Percentiles rank a stretch among this genome's conserved stretches.
phyloP scores from a whole-genome alignment of 176 grass and related monocot genomes.

The Alopecurus myosuroides region DNA sequence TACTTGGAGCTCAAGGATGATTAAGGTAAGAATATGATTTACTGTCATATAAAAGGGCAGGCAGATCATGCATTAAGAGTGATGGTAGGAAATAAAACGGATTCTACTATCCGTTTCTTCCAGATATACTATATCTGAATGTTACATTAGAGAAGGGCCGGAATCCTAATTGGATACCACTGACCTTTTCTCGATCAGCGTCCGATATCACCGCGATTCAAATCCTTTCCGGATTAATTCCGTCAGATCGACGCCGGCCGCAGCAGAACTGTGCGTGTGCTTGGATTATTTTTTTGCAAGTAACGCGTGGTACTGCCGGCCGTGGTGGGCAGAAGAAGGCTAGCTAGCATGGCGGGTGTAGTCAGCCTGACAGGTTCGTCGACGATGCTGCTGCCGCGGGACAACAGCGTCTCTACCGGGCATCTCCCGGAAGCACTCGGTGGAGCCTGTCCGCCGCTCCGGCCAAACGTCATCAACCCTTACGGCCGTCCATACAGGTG shows the following conservation, averaged over 20 bases:
- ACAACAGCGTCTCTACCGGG: not conserved
- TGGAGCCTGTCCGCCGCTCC: not conserved
- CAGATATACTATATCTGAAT: not conserved
- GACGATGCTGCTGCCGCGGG: not conserved
- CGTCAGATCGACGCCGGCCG: not conserved
- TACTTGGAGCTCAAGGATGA: not conserved
- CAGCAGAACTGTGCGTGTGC: not conserved
- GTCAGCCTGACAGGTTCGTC: not conserved
- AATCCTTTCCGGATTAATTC: not conserved
- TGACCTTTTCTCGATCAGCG: not conserved
- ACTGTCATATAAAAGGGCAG: not conserved
- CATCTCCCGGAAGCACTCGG: not conserved
- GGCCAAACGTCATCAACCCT: not conserved
- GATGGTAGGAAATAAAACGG: not conserved
- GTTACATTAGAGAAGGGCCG: not conserved
- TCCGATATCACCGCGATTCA: not conserved
- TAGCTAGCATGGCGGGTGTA: not conserved
- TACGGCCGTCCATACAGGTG: constrained; percentile 11
- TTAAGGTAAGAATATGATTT: not conserved
- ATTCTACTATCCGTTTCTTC: not conserved
- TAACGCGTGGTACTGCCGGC: no score
- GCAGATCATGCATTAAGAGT: not conserved
- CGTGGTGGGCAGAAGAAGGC: not conserved
- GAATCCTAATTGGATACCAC: not conserved
- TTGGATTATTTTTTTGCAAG: not conserved